Conservation (phyloP, 306 rosid genomes). For the Citrullus amarus region DNA sequence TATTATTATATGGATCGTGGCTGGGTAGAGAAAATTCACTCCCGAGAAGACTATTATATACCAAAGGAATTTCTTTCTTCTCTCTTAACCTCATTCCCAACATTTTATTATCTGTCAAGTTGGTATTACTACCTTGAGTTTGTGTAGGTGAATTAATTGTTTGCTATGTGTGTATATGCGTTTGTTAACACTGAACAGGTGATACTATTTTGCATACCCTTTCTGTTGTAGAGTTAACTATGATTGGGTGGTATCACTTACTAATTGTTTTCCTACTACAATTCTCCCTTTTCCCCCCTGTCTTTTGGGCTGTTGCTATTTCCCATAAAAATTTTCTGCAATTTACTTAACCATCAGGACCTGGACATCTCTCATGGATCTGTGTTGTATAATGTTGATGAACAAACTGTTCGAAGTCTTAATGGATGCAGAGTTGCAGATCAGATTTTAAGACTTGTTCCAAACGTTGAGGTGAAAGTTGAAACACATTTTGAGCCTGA, state of each 20-base stretch:
- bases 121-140: not conserved
- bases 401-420: constrained; percentile 87
- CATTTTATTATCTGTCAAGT: not conserved
- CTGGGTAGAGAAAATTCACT: not conserved
- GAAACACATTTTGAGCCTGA: constrained; percentile 15
- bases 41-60: not conserved
- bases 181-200: not conserved
- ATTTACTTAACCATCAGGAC: constrained; percentile 38
- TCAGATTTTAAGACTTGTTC: constrained; percentile 95
- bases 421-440: constrained; percentile 98
- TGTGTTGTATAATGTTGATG: constrained; percentile 64
- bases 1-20: not conserved
- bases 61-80: not conserved
- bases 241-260: not conserved
- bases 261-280: not conserved
- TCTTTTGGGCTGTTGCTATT: not conserved
- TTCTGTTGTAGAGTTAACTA: not conserved
- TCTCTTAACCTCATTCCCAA: not conserved
- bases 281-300: not conserved
- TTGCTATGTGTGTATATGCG: not conserved
- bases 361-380: constrained; percentile 72
- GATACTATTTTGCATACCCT: not conserved
- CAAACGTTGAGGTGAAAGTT: constrained; percentile 88
- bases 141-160: not conserved
- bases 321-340: not conserved